A percentile compares a stretch with the other conserved stretches of the same genome.
phyloP scores from a whole-genome alignment of 192 early-diverging fungal species.

The Cladochytrium replicatum region DNA sequence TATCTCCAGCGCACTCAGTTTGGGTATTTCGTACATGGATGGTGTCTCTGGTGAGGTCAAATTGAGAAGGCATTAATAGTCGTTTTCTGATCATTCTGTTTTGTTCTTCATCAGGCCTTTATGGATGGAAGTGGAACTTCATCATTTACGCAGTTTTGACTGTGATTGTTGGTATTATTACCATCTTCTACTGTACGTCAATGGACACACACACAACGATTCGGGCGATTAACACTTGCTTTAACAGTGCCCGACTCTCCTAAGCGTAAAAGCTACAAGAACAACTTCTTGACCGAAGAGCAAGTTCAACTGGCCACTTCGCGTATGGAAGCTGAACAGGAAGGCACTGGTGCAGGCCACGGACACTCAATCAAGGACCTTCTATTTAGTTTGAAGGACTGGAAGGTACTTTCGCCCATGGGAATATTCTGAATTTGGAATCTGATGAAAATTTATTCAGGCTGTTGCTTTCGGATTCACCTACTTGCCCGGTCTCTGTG shows the following conservation, averaged over 20 bases:
- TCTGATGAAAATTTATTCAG: constrained; percentile 8
- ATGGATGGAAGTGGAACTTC: constrained; percentile 61
- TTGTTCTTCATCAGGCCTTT: too few relatives aligned
- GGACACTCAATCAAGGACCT: too few relatives aligned
- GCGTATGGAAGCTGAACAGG: constrained; percentile 38
- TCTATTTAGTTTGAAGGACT: too few relatives aligned
- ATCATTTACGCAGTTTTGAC: too few relatives aligned
- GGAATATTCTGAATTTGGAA: constrained; percentile 7
- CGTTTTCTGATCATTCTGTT: too few relatives aligned
- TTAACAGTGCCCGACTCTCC: constrained; percentile 34
- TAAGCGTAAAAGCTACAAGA: constrained; percentile 11
- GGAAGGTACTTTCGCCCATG: constrained; percentile 11
- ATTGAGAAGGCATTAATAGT: too few relatives aligned
- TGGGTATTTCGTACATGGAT: constrained; percentile 53
- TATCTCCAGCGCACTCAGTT: constrained; percentile 55
- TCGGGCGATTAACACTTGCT: constrained; percentile 20
- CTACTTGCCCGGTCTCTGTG: constrained; percentile 15
- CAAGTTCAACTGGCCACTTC: constrained; percentile 41
- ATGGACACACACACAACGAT: too few relatives aligned
- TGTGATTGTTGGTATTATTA: constrained; percentile 53
- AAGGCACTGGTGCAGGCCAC: too few relatives aligned
- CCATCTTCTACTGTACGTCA: constrained; percentile 28
- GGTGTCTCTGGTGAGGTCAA: too few relatives aligned
- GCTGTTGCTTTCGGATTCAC: constrained; percentile 9
- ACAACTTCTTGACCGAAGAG: constrained; percentile 42